Evolutionary conservation across 352 stramenopile species (phyloP).

Genomic region (Globisporangium camurandrum): DNA sequence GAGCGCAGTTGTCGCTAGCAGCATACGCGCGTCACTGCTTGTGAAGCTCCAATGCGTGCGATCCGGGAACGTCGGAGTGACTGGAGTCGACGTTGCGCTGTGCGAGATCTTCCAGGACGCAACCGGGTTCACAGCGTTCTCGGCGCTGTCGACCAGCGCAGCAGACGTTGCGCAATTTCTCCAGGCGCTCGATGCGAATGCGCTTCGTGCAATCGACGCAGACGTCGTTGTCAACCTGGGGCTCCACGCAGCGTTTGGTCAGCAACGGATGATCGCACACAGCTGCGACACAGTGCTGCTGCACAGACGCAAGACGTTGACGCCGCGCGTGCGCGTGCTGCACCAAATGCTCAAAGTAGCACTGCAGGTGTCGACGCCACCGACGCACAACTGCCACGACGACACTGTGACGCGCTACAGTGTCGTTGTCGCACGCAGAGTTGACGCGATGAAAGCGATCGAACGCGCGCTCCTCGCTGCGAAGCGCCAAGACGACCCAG

Average conservation of each 20-base stretch:
- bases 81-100: slow-evolving; percentile 32
- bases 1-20: slow-evolving; percentile 15
- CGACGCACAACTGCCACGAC: not conserved
- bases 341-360: slow-evolving; percentile 51
- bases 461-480: slow-evolving; percentile 71
- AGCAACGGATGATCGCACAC: slow-evolving; percentile 20
- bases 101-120: slow-evolving; percentile 57
- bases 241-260: slow-evolving; percentile 39
- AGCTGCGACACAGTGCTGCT: slow-evolving; percentile 44
- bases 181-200: slow-evolving; percentile 18
- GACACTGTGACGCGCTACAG: slow-evolving; percentile 20
- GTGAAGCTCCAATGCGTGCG: slow-evolving; percentile 66
- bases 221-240: slow-evolving; percentile 53
- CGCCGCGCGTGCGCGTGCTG: slow-evolving; percentile 33
- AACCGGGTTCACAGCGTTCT: slow-evolving; percentile 34
- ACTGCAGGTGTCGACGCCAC: slow-evolving; percentile 22
- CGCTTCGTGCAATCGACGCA: slow-evolving; percentile 30
- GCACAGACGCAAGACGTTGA: slow-evolving; percentile 44
- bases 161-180: slow-evolving; percentile 32
- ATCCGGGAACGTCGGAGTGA: slow-evolving; percentile 26
- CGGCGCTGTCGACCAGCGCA: slow-evolving; percentile 15
- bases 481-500: slow-evolving; percentile 66
- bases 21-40: slow-evolving; percentile 33
- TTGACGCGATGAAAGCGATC: slow-evolving; percentile 70
- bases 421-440: slow-evolving; percentile 30